Percentiles rank a stretch among this genome's conserved stretches.
These are phyloP conservation scores for Botryotinia calthae DNA, from an alignment of 2,329 filamentous ascomycete genomes.

Conservation along the genomic window DNA sequence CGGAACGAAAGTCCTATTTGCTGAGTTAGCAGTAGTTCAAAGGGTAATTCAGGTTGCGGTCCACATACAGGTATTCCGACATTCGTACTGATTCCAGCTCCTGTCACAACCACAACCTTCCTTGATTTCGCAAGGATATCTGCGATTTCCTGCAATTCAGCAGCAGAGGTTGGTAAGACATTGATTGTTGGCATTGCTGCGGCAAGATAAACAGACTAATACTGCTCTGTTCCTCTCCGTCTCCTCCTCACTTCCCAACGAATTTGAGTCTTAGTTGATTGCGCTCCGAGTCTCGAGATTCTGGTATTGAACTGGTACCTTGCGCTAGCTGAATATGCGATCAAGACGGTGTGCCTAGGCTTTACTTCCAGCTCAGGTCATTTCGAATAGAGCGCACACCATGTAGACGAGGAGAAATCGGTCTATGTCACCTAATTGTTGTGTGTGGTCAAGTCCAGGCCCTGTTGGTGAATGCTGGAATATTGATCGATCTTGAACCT, in stretches of 20 bases:
- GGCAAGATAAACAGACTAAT: no score
- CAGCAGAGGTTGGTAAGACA: conserved; percentile 31
- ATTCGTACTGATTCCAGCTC: conserved; percentile 73
- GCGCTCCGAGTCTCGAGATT: neutral
- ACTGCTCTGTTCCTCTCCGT: neutral
- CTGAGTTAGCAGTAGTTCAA: conserved; percentile 25
- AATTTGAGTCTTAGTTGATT: neutral
- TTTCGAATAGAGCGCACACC: neutral
- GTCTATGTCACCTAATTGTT: neutral
- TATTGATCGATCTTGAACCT: no score
- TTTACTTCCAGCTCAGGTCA: neutral
- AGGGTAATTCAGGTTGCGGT: neutral
- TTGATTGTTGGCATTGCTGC: conserved; percentile 38
- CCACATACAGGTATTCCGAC: conserved; percentile 67
- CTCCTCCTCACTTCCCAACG: neutral
- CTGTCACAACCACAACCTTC: conserved; percentile 70
- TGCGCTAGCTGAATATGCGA: conserved; percentile 9
- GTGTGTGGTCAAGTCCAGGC: neutral
- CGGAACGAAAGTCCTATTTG: conserved; percentile 65
- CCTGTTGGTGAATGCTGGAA: neutral
- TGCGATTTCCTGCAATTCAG: conserved; percentile 60
- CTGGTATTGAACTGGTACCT: neutral
- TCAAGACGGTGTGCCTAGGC: neutral
- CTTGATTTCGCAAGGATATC: conserved; percentile 61
- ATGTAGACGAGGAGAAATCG: neutral